phyloP scores from a whole-genome alignment of 2,329 filamentous ascomycete species.

The Zymoseptoria pseudotritici region DNA sequence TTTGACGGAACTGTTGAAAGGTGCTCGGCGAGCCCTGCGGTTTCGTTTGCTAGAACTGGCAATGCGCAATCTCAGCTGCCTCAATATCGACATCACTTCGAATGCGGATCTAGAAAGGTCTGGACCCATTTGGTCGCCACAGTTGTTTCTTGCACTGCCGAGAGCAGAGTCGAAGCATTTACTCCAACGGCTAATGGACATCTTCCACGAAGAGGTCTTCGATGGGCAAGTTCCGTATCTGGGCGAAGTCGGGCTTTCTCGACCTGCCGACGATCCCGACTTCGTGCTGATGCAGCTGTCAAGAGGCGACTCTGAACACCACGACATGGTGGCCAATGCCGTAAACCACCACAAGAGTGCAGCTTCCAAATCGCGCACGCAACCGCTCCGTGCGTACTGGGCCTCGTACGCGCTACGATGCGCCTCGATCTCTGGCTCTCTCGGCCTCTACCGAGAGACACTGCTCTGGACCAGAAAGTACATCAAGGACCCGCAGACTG shows the following conservation, averaged over 20 bases:
- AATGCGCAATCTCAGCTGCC: conserved; percentile 1
- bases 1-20: not conserved
- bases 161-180: conserved; percentile 2
- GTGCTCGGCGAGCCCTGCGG: not conserved
- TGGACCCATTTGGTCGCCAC: conserved; percentile 1
- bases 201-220: not conserved
- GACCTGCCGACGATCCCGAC: conserved; percentile 2
- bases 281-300: conserved; percentile 10
- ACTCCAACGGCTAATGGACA: conserved; percentile 6
- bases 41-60: conserved; percentile 4
- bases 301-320: conserved; percentile 1
- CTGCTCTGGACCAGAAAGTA: conserved; percentile 32
- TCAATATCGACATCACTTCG: conserved; percentile 7
- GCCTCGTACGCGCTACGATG: conserved; percentile 25
- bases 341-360: conserved; percentile 21
- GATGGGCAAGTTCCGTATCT: not conserved
- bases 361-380: conserved; percentile 21
- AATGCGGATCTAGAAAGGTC: conserved; percentile 7
- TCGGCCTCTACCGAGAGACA: conserved; percentile 25
- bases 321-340: conserved; percentile 3
- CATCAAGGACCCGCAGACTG: conserved; percentile 31
- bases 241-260: not conserved
- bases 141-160: conserved; percentile 4
- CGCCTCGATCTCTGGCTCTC: conserved; percentile 29
- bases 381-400: conserved; percentile 25